Percentiles rank a stretch among this genome's conserved stretches.
phyloP scores from a whole-genome alignment of 2,329 filamentous ascomycete genomes.

The Aspergillus fischeri region DNA sequence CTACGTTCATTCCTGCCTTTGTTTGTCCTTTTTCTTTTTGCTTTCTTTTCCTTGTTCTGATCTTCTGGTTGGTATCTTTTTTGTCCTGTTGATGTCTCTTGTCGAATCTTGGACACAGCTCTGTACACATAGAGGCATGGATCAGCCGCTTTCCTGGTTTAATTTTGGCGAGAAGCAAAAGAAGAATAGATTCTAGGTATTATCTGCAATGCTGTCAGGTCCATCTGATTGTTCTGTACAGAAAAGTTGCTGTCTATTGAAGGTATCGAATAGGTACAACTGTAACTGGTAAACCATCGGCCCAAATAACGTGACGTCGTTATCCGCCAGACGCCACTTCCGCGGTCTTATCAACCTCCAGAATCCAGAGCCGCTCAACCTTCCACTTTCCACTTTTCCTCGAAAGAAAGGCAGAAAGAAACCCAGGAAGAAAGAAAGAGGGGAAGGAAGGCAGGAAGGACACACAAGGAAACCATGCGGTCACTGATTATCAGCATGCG shows the following conservation, averaged over 20 bases:
- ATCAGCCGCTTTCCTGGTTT: neutral
- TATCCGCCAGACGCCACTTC: neutral
- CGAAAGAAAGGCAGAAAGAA: neutral
- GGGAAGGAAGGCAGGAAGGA: neutral
- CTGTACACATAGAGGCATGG: constrained; percentile 8
- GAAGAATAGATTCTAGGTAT: neutral
- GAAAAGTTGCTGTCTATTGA: neutral
- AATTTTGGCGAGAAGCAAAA: neutral
- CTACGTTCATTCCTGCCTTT: constrained; percentile 2
- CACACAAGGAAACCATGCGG: neutral
- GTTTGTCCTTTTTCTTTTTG: constrained; percentile 2
- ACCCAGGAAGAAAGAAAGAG: neutral
- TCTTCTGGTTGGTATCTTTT: neutral
- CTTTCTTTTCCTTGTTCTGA: neutral
- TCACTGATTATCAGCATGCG: neutral
- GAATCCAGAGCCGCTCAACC: neutral
- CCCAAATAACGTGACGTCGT: neutral
- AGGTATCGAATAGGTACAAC: neutral
- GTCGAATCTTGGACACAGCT: constrained; percentile 3
- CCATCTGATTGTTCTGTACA: neutral
- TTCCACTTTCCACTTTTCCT: neutral
- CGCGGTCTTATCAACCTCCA: neutral
- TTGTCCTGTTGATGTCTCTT: constrained; percentile 2
- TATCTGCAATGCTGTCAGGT: neutral
- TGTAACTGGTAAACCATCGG: neutral